These are phyloP conservation scores for Arthrocladium fulminans DNA, from an alignment of 2,329 filamentous ascomycete genomes.

Conservation along the genomic window DNA sequence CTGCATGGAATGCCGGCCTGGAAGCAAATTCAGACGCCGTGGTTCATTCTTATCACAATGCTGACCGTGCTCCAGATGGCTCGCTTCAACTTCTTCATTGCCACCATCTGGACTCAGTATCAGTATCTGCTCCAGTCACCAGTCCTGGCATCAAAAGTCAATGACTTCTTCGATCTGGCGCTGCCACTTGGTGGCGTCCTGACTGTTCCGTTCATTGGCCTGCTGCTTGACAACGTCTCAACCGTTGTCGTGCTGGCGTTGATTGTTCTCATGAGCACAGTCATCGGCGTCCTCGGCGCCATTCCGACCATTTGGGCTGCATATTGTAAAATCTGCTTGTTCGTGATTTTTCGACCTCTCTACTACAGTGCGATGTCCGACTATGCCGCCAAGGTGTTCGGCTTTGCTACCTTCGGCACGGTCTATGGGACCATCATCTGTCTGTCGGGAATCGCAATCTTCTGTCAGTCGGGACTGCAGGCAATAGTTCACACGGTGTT, in stretches of 20 bases:
- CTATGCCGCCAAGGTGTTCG: slow-evolving; percentile 85
- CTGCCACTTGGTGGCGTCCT: slow-evolving; percentile 72
- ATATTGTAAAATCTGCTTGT: slow-evolving; percentile 71
- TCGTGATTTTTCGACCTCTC: slow-evolving; percentile 76
- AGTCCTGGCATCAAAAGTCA: slow-evolving; percentile 57
- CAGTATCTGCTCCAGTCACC: slow-evolving; percentile 60
- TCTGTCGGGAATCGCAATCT: slow-evolving; percentile 71
- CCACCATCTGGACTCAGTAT: slow-evolving; percentile 74
- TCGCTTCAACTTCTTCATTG: slow-evolving; percentile 81
- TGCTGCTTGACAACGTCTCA: slow-evolving; percentile 66
- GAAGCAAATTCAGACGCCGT: slow-evolving; percentile 67
- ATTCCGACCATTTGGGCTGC: slow-evolving; percentile 60
- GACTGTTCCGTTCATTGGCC: slow-evolving; percentile 75
- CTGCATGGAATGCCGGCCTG: slow-evolving; percentile 62
- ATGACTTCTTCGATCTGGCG: slow-evolving; percentile 75
- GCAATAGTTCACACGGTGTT: slow-evolving; percentile 66
- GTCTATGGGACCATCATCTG: slow-evolving; percentile 89
- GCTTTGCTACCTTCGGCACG: slow-evolving; percentile 82
- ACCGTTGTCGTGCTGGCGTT: slow-evolving; percentile 61
- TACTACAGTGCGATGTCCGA: slow-evolving; percentile 90
- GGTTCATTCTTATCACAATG: slow-evolving; percentile 73
- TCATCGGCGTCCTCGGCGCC: slow-evolving; percentile 67
- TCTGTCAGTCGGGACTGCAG: slow-evolving; percentile 72
- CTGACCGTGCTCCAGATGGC: slow-evolving; percentile 69
- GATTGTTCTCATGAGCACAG: slow-evolving; percentile 62